Evolutionary conservation across 768 basidiomycete species (phyloP), one percentile per base, ranked within the genome.

Genomic region (Hydnomerulius pinastri): DNA sequence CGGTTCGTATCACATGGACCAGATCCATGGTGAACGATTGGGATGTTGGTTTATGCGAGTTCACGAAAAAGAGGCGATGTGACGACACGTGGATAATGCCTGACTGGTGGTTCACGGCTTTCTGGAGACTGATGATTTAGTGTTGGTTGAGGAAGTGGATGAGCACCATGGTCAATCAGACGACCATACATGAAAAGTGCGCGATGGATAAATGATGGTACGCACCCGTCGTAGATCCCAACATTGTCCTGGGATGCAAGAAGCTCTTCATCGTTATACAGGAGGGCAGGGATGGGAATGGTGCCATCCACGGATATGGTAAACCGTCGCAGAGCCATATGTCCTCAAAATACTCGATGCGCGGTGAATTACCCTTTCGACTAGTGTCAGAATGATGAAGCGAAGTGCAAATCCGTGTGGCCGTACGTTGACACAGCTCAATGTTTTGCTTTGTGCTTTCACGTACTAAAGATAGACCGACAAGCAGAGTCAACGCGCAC

Each of bases 221-320:
- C 86, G 54, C 67, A 95, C 94, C 92, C 92, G 57, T 94, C 86
- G 62, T 98, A 98, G 48, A 98, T 85, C 1, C 95, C 95, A 5
- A 98, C 86, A 43, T 73, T 73, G 38, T 92, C 87, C 63, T 92
- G 91, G 38, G 78, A 81, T 6, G 81, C 75, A 2, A 90, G 71
- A 25, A 90, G 72, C 38, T 83, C 82, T 69, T 98, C 96, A 48
- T 93, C 91, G 12, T 80, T 76, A 62, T 90, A 93, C 0, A 94
- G 74, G 13, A 90, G 73, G 1, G 90, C 90, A 20, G 75, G 76
- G 13, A 92, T 73, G 4, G 92, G 91, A 35, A 92, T 90, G 1
- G 86, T 83, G 18, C 89, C 90, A 55, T 92, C 90, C 4, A 89
- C 73, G 20, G 70, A 56, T 58, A 67, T 71, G 32, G 82, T 78